Evolutionary conservation across 2,329 filamentous ascomycete species (phyloP).

Genomic region (Arthrinium phaeospermum): DNA sequence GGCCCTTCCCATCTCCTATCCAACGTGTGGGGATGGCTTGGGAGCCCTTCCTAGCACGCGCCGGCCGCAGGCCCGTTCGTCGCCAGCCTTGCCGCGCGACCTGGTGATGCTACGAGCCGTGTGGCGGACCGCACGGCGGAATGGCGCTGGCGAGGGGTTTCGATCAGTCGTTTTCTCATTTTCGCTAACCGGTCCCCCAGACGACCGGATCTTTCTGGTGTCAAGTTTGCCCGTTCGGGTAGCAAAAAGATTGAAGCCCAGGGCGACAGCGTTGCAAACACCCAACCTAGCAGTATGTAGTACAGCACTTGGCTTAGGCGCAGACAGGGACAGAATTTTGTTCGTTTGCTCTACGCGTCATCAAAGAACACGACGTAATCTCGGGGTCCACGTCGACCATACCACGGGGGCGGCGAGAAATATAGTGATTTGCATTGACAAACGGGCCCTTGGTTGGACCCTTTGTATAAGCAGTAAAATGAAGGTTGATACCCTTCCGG

Average conservation of each 20-base stretch:
- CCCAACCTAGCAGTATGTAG: not conserved
- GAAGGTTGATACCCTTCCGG: not conserved
- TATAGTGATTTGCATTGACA: constrained; percentile 13
- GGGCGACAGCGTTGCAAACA: not conserved
- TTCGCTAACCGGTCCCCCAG: constrained; percentile 3
- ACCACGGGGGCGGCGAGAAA: not conserved
- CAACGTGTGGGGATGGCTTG: not conserved
- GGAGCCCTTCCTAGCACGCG: not conserved
- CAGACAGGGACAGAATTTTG: not conserved
- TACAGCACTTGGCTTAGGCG: not conserved
- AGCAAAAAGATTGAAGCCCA: constrained; percentile 12
- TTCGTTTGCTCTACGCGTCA: constrained; percentile 9
- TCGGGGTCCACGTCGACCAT: not conserved
- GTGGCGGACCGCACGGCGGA: not conserved
- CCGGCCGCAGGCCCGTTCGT: not conserved
- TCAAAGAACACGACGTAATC: constrained; percentile 5
- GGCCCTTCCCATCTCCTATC: constrained; percentile 6
- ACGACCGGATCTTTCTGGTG: constrained; percentile 3
- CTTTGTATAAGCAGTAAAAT: not conserved
- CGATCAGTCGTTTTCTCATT: not conserved
- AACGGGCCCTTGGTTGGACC: not conserved
- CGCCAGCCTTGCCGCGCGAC: constrained; percentile 12
- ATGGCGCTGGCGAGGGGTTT: not conserved
- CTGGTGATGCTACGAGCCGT: constrained; percentile 16
- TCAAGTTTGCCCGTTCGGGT: constrained; percentile 9